Percentiles rank a stretch among this genome's conserved stretches.
These are phyloP conservation scores for Ganoderma multipileum DNA, from an alignment of 1,284 basidiomycete species.

Conservation along the genomic window DNA sequence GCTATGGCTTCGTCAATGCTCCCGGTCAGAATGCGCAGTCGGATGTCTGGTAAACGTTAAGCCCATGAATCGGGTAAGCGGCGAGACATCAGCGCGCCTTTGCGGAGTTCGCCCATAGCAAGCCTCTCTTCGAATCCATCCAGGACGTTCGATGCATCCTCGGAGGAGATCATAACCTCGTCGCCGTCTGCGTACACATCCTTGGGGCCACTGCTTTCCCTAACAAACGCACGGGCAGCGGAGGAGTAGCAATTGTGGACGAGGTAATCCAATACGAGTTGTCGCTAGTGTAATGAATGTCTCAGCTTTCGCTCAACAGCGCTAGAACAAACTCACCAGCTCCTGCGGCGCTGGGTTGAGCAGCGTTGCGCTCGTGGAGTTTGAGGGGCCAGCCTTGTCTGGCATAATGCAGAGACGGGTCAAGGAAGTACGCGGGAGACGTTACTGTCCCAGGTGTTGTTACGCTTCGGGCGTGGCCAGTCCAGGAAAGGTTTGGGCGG, in stretches of 20 bases:
- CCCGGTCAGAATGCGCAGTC: conserved; percentile 69
- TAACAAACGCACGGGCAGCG: conserved; percentile 75
- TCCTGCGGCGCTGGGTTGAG: conserved; percentile 32
- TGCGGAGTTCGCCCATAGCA: conserved; percentile 57
- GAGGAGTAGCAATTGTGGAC: conserved; percentile 75
- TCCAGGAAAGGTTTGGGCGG: neutral
- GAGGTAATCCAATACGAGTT: conserved; percentile 84
- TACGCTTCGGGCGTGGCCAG: neutral
- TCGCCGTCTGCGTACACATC: conserved; percentile 75
- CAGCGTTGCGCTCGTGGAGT: conserved; percentile 15
- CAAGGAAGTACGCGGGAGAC: neutral
- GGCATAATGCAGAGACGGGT: conserved; percentile 14
- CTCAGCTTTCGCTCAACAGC: neutral
- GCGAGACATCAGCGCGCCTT: conserved; percentile 52
- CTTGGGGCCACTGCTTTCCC: conserved; percentile 61
- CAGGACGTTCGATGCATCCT: conserved; percentile 24
- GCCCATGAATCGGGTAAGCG: conserved; percentile 5
- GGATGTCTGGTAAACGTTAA: conserved; percentile 61
- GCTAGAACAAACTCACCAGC: conserved; percentile 25
- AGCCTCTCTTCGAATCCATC: conserved; percentile 47
- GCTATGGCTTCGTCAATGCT: conserved; percentile 71
- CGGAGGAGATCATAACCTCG: conserved; percentile 50
- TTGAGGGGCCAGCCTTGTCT: conserved; percentile 15
- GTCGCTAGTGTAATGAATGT: conserved; percentile 50
- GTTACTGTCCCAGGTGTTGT: neutral